Evolutionary conservation across 768 basidiomycete genomes (phyloP), one percentile per base, ranked within the genome.

Genomic region (Lentinula lateritia): DNA sequence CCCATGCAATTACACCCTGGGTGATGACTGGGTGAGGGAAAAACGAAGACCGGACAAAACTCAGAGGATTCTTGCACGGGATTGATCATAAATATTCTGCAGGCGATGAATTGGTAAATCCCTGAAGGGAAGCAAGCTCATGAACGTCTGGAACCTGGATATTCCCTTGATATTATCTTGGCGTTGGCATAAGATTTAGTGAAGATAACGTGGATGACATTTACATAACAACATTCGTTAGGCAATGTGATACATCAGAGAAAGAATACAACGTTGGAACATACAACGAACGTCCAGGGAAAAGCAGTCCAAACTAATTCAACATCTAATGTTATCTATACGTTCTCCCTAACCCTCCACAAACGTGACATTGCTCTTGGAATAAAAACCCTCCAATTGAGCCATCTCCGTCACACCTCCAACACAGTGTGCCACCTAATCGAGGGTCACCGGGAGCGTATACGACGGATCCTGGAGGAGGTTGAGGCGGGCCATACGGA

Each of bases 391-490:
- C 76, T 75, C 3, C 89, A 42, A 60, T n/a, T 13, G 23, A 28
- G n/a, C 59, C 59, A 52, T 60, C 59, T 2, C 92, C 92, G 38
- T 76, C 73, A 68, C 91, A 93, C 23, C 78, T 74, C 82, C 79
- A 83, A 70, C 92, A 93, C 65, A 80, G 57, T 48, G 72, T 65
- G 0, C 92, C 91, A 2, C 90, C 91, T 8, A 92, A 72, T 52
- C 90, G 71, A 20, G 86, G 77, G 70, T 93, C 91, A 2, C 91
- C 91, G 0, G 91, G 81, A 0, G 62, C 63, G 57, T 88, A 80
- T 3, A 87, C 76, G 0, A 80, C 64, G 13, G 83, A 71, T 16
- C 79, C 71, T 0, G 78, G 79, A 1, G 74, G 74, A 0, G 73
- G 71, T 1, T 73, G 72, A 10, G 60, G 48, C 45, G 55, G 16